Evolutionary conservation across 345 rosid species (phyloP), one percentile per base, ranked within the genome.

Genomic region (Tarenaya hassleriana): DNA sequence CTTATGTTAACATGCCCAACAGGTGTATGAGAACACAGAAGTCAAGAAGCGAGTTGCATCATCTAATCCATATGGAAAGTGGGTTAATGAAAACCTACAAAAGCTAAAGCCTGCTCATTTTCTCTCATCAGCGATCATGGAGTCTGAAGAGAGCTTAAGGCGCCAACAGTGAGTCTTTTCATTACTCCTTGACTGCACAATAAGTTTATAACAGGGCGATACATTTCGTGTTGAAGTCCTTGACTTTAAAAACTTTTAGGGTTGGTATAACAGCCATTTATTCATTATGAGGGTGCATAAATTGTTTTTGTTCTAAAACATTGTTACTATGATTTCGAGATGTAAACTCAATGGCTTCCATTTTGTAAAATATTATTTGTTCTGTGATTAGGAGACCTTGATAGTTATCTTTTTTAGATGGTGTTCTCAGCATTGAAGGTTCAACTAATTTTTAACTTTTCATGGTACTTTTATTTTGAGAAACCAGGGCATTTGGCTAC

Each of bases 11-110:
- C 20, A 61, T 59, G 45, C 64, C 34, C 17, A 37, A 63, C 63
- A 92, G 98, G 98, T 92, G 48, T 92, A 77, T 63, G 98, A 92
- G 73, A 92, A 92, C 64, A 85, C 94, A 9, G 95, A 88, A 40
- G 98, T 92, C 24, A 92, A 92, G 75, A 92, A 77, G 79, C 79
- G 72, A 69, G 86, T 81, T 42, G 96, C 98, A 41, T 76, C 79
- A 16, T 71, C 56, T 64, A 76, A 85, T 74, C 95, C 98, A 0
- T 92, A 77, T 70, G 95, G 98, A 62, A 81, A 84, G 75, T 92
- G 98, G 98, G 74, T 88, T 32, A 60, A 73, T 47, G 90, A 85
- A 74, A 92, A 92, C 67, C 51, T 92, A 70, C 80, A 83, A 63
- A 68, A 78, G 55, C 65, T 88, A 69, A 85, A 74, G 71, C 81